Conservation (phyloP, 2,329 filamentous ascomycete species). For the Emericellopsis cladophorae region DNA sequence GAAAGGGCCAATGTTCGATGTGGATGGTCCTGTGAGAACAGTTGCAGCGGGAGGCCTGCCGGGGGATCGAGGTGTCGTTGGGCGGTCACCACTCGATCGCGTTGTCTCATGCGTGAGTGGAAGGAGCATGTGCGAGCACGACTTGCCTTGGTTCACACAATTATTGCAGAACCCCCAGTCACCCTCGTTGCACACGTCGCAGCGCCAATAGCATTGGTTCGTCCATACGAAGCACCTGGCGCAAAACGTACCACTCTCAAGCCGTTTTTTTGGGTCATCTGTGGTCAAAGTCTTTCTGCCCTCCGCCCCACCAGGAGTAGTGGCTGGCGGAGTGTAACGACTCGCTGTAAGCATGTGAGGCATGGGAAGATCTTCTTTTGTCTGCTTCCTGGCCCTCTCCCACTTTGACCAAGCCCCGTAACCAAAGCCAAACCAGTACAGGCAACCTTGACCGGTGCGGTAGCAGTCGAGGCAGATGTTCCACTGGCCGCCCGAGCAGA, state of each 20-base stretch:
- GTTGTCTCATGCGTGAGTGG: slow-evolving; percentile 53
- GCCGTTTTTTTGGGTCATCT: slow-evolving; percentile 52
- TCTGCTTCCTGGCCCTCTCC: slow-evolving; percentile 32
- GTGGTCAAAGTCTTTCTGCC: slow-evolving; percentile 46
- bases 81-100: slow-evolving; percentile 16
- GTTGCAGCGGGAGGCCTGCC: slow-evolving; percentile 33
- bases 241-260: slow-evolving; percentile 78
- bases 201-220: slow-evolving; percentile 84
- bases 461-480: slow-evolving; percentile 78
- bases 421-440: slow-evolving; percentile 82
- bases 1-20: slow-evolving; percentile 39
- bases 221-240: slow-evolving; percentile 59
- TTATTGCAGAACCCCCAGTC: slow-evolving; percentile 90
- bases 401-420: slow-evolving; percentile 57
- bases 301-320: slow-evolving; percentile 36
- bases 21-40: slow-evolving; percentile 32
- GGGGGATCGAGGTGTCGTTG: slow-evolving; percentile 27
- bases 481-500: slow-evolving; percentile 59
- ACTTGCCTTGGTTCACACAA: slow-evolving; percentile 72
- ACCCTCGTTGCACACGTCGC: slow-evolving; percentile 74
- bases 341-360: slow-evolving; percentile 47
- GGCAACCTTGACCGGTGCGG: slow-evolving; percentile 61
- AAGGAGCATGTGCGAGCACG: slow-evolving; percentile 71
- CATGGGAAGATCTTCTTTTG: slow-evolving; percentile 20
- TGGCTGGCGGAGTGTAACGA: slow-evolving; percentile 40